A percentile compares a stretch with the other conserved stretches of the same genome.
Evolutionary conservation across 768 basidiomycete species (phyloP).

Genomic region (Atractiella rhizophila): DNA sequence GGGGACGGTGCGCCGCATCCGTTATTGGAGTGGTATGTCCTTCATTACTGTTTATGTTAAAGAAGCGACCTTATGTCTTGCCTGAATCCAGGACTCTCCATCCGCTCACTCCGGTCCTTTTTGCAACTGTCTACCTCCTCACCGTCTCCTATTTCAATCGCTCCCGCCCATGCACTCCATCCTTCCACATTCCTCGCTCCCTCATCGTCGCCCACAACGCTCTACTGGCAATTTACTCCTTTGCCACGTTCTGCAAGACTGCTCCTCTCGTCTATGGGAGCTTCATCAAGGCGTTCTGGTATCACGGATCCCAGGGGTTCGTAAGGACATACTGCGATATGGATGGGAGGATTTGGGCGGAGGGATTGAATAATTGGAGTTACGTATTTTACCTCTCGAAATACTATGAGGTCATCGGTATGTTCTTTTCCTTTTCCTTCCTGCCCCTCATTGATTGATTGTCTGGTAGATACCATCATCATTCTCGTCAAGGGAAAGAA

Average conservation of each 20-base stretch:
- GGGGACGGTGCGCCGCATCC: no score
- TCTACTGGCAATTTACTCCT: constrained; percentile 14
- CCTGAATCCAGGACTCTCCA: no score
- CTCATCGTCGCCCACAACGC: constrained; percentile 16
- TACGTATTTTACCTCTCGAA: constrained; percentile 12
- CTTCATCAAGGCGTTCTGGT: constrained; percentile 1
- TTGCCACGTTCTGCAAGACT: constrained; percentile 13
- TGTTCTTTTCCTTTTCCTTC: no score
- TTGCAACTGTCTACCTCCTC: constrained; percentile 14
- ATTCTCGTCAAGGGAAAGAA: constrained; percentile 18
- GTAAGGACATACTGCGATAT: background rate
- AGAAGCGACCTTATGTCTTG: no score
- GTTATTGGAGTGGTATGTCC: no score
- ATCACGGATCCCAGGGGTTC: background rate
- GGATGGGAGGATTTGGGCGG: constrained; percentile 7
- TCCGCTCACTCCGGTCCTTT: constrained; percentile 12
- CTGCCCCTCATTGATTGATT: background rate
- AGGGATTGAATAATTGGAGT: constrained; percentile 8
- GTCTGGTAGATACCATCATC: constrained; percentile 17
- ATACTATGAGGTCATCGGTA: constrained; percentile 13
- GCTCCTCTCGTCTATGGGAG: background rate
- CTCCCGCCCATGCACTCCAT: constrained; percentile 8
- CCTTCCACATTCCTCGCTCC: constrained; percentile 11
- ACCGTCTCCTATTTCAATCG: constrained; percentile 9
- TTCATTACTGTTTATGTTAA: no score